Conservation (phyloP, 176 grass and related monocot genomes). For the Elaeis guineensis region DNA sequence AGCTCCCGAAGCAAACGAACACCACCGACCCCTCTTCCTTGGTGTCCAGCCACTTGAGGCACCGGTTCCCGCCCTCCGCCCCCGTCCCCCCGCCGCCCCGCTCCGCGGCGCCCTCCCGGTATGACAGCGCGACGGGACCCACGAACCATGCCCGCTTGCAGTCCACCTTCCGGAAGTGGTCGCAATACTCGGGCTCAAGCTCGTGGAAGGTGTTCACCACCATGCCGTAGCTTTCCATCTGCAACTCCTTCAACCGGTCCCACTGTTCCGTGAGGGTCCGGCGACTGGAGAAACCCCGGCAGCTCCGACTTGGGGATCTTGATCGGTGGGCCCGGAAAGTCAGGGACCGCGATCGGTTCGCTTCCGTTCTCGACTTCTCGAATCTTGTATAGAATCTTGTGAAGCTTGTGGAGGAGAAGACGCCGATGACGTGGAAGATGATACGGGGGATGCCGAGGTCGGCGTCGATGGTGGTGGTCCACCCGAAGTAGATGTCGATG, state of each 20-base stretch:
- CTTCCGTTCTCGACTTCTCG: not conserved
- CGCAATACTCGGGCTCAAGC: too few relatives aligned
- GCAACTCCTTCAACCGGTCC: constrained; percentile 36
- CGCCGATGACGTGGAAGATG: constrained; percentile 55
- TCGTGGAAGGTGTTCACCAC: constrained; percentile 85
- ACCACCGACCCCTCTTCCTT: too few relatives aligned
- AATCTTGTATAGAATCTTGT: too few relatives aligned
- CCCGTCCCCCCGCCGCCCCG: too few relatives aligned
- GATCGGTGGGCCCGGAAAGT: constrained; percentile 41
- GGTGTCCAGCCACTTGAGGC: too few relatives aligned
- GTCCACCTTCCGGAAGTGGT: too few relatives aligned
- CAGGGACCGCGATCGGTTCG: constrained; percentile 22
- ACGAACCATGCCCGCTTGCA: too few relatives aligned
- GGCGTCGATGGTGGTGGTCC: constrained; percentile 36
- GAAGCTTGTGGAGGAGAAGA: constrained; percentile 51
- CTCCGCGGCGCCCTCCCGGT: too few relatives aligned
- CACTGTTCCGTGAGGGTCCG: constrained; percentile 40
- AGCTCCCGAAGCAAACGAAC: too few relatives aligned
- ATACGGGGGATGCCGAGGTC: constrained; percentile 47
- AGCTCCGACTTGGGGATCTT: constrained; percentile 57
- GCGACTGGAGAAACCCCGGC: constrained; percentile 38
- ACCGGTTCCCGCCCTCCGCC: too few relatives aligned
- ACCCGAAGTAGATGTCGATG: constrained; percentile 44
- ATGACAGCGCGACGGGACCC: too few relatives aligned
- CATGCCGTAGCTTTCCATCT: constrained; percentile 47